These are phyloP conservation scores for Cochlearia excelsa DNA, from an alignment of 345 rosid species.

Conservation along the genomic window DNA sequence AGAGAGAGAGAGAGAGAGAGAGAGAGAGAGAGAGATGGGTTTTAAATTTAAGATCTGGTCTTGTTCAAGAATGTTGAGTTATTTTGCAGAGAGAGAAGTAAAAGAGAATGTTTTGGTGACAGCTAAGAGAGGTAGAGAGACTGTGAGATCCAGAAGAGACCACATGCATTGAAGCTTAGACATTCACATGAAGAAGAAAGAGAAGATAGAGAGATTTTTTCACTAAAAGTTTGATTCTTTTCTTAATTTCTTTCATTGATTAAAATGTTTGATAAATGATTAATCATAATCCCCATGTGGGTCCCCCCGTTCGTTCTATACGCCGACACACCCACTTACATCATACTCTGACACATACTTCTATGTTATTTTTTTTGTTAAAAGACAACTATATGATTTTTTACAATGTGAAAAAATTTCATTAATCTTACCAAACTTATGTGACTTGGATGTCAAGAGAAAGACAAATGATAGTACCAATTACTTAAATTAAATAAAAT, in stretches of 20 bases:
- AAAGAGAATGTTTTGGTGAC: constrained; percentile 39
- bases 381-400: too few species aligned
- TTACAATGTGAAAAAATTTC: too few species aligned
- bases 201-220: constrained; percentile 11
- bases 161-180: constrained; percentile 37
- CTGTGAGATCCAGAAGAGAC: constrained; percentile 31
- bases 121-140: constrained; percentile 26
- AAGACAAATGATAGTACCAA: constrained; percentile 16
- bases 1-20: too few species aligned
- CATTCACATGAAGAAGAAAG: constrained; percentile 34
- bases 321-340: constrained; percentile 37
- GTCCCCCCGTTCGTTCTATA: constrained; percentile 32
- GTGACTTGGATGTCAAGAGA: constrained; percentile 21
- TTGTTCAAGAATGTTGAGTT: constrained; percentile 28
- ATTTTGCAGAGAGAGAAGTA: constrained; percentile 17
- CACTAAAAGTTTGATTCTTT: constrained; percentile 10
- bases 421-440: too few species aligned
- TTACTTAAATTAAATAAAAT: constrained; percentile 1
- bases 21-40: constrained; percentile 5
- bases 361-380: too few species aligned
- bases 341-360: background rate
- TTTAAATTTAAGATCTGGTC: background rate
- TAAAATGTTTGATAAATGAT: constrained; percentile 3
- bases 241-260: background rate
- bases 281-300: constrained; percentile 27